Percentiles rank a stretch among this genome's conserved stretches.
phyloP scores from a whole-genome alignment of 169 alveolate species.

The Babesia sp. region DNA sequence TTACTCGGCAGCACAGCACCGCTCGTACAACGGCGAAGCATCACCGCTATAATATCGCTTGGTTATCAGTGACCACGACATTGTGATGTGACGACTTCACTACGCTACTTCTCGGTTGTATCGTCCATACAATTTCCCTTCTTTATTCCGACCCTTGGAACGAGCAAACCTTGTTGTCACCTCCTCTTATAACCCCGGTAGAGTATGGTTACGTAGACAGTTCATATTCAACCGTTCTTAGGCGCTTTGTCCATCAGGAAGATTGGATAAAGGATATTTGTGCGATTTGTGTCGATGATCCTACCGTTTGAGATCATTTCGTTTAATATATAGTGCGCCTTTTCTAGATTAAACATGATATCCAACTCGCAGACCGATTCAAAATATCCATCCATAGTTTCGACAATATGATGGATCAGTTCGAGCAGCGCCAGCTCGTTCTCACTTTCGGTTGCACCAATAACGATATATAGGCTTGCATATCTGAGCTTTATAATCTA shows the following conservation, averaged over 20 bases:
- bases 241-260: slow-evolving; percentile 39
- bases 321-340: slow-evolving; percentile 96
- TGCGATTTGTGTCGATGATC: slow-evolving; percentile 90
- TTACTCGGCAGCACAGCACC: too few relatives aligned
- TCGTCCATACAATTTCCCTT: too few relatives aligned
- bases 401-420: slow-evolving; percentile 96
- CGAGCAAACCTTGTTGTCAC: too few relatives aligned
- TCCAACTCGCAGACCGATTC: slow-evolving; percentile 94
- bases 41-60: too few relatives aligned
- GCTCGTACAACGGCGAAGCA: too few relatives aligned
- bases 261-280: slow-evolving; percentile 78
- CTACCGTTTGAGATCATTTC: slow-evolving; percentile 95
- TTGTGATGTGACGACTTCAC: too few relatives aligned
- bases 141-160: too few relatives aligned
- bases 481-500: slow-evolving; percentile 83
- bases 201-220: too few relatives aligned
- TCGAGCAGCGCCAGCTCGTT: slow-evolving; percentile 96
- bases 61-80: too few relatives aligned
- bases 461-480: slow-evolving; percentile 95
- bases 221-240: not conserved
- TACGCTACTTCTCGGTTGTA: too few relatives aligned
- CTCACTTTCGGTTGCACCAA: slow-evolving; percentile 84
- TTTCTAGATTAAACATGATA: slow-evolving; percentile 96
- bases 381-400: slow-evolving; percentile 95
- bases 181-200: too few relatives aligned